Evolutionary conservation across 2,329 filamentous ascomycete species (phyloP).

Genomic region (Zopfia rhizophila): DNA sequence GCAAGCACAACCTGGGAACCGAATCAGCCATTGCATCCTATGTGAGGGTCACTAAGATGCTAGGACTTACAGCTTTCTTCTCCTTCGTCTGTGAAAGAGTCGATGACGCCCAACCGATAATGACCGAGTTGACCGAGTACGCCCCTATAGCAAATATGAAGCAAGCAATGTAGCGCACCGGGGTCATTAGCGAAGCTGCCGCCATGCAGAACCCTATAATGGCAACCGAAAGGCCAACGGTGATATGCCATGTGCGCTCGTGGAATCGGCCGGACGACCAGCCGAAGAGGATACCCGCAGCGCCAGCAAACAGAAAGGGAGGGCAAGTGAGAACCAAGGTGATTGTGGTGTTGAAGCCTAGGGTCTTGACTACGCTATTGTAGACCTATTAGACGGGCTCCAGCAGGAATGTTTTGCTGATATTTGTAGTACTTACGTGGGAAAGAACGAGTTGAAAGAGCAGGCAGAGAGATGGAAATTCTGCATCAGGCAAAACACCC

Average conservation of each 20-base stretch:
- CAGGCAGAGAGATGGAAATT: conserved; percentile 18
- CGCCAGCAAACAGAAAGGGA: conserved; percentile 60
- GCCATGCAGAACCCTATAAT: conserved; percentile 56
- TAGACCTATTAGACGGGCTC: not conserved
- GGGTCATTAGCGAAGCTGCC: conserved; percentile 39
- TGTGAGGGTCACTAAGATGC: not conserved
- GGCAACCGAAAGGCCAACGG: conserved; percentile 52
- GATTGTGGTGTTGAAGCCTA: conserved; percentile 48
- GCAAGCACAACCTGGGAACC: conserved; percentile 34
- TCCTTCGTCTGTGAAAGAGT: conserved; percentile 42
- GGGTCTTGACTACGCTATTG: conserved; percentile 47
- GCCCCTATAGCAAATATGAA: conserved; percentile 45
- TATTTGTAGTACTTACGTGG: conserved; percentile 5
- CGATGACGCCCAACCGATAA: conserved; percentile 42
- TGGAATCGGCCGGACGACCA: conserved; percentile 62
- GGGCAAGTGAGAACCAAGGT: conserved; percentile 56
- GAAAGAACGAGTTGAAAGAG: conserved; percentile 46
- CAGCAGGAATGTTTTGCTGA: not conserved
- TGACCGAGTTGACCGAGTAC: conserved; percentile 44
- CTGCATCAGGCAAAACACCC: conserved; percentile 43
- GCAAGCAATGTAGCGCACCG: conserved; percentile 40
- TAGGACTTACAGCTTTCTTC: conserved; percentile 35
- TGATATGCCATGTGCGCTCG: conserved; percentile 64
- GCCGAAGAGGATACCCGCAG: conserved; percentile 58
- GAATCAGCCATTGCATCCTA: not conserved